phyloP scores from a whole-genome alignment of 352 stramenopile species.

The Phytophthora uliginosa region DNA sequence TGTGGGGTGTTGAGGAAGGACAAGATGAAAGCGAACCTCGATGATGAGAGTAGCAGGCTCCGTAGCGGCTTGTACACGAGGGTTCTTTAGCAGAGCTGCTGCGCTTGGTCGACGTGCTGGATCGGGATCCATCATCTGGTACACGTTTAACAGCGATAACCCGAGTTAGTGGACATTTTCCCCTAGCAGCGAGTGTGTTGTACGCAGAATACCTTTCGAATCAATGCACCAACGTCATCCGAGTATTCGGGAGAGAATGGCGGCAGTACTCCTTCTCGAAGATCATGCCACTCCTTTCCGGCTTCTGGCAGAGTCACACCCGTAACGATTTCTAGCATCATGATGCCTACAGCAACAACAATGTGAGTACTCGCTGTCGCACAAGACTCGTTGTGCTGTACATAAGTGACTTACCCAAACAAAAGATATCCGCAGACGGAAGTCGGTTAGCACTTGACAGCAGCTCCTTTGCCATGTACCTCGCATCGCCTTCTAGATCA shows the following conservation, averaged over 20 bases:
- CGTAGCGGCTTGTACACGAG: conserved; percentile 25
- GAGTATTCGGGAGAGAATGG: conserved; percentile 60
- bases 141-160: neutral
- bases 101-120: conserved; percentile 54
- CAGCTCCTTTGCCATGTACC: conserved; percentile 94
- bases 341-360: conserved; percentile 55
- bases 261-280: conserved; percentile 64
- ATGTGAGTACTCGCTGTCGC: neutral
- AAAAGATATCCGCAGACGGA: conserved; percentile 96
- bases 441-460: conserved; percentile 70
- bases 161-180: neutral
- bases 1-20: neutral
- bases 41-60: conserved; percentile 30
- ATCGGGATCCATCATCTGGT: conserved; percentile 75
- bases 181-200: neutral
- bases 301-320: conserved; percentile 51
- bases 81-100: conserved; percentile 42
- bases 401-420: conserved; percentile 77
- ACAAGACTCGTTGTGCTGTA: neutral
- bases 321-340: conserved; percentile 69
- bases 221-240: conserved; percentile 41
- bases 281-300: conserved; percentile 74
- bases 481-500: conserved; percentile 95
- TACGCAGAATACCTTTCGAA: conserved; percentile 49
- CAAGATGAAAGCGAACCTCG: conserved; percentile 29